Percentiles rank a stretch among this genome's conserved stretches.
These are phyloP conservation scores for Drechslerella coelobrocha DNA, from an alignment of 2,329 filamentous ascomycete species.

Conservation along the genomic window DNA sequence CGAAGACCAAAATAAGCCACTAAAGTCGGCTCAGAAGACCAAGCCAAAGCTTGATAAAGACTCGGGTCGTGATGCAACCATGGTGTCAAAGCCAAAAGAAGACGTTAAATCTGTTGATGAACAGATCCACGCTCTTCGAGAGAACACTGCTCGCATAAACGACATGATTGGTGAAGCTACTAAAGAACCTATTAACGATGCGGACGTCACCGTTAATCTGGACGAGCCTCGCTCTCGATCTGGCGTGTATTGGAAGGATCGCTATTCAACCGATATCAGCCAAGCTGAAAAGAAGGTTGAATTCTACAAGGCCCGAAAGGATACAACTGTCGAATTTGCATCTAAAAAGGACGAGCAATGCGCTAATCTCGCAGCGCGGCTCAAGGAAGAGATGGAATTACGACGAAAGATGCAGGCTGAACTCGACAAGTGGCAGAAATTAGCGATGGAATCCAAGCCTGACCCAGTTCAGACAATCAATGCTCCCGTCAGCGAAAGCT, in stretches of 20 bases:
- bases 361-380: constrained; percentile 51
- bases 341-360: constrained; percentile 54
- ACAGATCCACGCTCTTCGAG: constrained; percentile 50
- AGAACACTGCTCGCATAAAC: constrained; percentile 53
- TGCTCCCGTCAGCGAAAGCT: constrained; percentile 41
- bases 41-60: constrained; percentile 34
- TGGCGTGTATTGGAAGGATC: constrained; percentile 55
- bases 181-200: constrained; percentile 28
- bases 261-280: constrained; percentile 53
- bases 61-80: constrained; percentile 1
- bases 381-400: constrained; percentile 52
- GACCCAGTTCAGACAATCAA: constrained; percentile 33
- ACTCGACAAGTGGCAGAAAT: constrained; percentile 48
- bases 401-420: constrained; percentile 46
- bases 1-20: constrained; percentile 49
- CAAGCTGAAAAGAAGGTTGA: constrained; percentile 53
- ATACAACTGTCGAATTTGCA: constrained; percentile 54
- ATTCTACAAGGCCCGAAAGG: constrained; percentile 52
- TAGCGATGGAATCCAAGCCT: constrained; percentile 28
- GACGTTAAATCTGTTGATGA: constrained; percentile 39
- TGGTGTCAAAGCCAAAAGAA: constrained; percentile 11
- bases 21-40: constrained; percentile 15
- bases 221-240: constrained; percentile 53
- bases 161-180: constrained; percentile 53
- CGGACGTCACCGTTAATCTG: constrained; percentile 52